Base-by-base conservation (phyloP, 352 stramenopile genomes). In the Saprolegnia parasitica region DNA sequence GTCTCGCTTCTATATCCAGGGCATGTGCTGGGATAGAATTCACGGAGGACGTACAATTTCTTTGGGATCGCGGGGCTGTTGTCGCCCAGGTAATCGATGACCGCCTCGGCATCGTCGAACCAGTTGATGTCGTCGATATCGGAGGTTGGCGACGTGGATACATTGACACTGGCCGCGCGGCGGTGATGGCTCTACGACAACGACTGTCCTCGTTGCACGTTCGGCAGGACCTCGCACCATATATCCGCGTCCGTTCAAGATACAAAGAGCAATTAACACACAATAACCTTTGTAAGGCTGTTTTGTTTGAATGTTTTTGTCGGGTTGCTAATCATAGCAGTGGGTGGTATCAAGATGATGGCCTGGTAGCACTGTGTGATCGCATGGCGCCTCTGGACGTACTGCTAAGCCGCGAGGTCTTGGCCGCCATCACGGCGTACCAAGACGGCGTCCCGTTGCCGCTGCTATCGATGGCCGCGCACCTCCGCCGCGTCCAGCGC, bases 81-180 rank as follows among this genome's bases (percentile, higher is more conserved):
- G 29, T 26, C 56, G 10, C 24, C 35, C 29, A 68, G 32, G 62
- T 68, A 68, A 16, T 68, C 62, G 4, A 68, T 58, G 13, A 68
- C 47, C 5, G 56, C 18, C 1, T 68, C 62, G 50, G 54, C 21
- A 13, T 68, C 46, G 29, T 68, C 62, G 20, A 55, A 55, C 47
- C 47, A 55, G 24, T 29, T 29, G 24, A 29, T 29, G n/a, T 55
- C 47, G 24, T 55, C 47, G 24, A 29, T 55, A 5, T 35, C 29
- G 2, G 29, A 35, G 2, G 24, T 55, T 2, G n/a, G n/a, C 24
- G 47, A 29, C 47, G n/a, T 29, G 24, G 24, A 55, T 5, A 5
- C 47, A 55, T 55, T 55, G 47, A 55, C 47, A 55, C 47, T 55
- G 2, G 47, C 47, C 24, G 47, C 47, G n/a, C 47, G 47, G 2